A percentile compares a stretch with the other conserved stretches of the same genome.
Evolutionary conservation across 805 yeast genomes (phyloP).

Genomic region (Yarrowia sp.): DNA sequence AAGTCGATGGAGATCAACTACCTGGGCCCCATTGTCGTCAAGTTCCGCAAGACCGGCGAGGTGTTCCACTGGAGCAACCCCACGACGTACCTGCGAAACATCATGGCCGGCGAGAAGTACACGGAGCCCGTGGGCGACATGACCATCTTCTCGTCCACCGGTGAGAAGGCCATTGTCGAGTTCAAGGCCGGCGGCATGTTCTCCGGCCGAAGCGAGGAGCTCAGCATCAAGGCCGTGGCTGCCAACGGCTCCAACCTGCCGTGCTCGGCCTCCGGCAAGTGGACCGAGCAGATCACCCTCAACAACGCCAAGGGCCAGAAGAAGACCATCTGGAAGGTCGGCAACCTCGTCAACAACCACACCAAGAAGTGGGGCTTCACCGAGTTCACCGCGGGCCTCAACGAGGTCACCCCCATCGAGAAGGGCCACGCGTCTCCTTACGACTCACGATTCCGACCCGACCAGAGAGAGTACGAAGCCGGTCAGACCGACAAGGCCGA

Average conservation of each 20-base stretch:
- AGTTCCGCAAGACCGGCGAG: conserved; percentile 54
- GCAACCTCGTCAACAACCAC: conserved; percentile 57
- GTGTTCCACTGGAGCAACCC: conserved; percentile 79
- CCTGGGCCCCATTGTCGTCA: conserved; percentile 63
- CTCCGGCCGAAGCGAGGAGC: conserved; percentile 74
- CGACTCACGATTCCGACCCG: conserved; percentile 89
- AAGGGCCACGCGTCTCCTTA: conserved; percentile 67
- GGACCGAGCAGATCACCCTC: conserved; percentile 70
- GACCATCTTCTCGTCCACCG: conserved; percentile 65
- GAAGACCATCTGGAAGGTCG: conserved; percentile 64
- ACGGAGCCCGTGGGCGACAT: conserved; percentile 77
- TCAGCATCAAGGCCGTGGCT: conserved; percentile 40
- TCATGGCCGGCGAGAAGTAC: conserved; percentile 93
- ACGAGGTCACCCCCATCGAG: conserved; percentile 75
- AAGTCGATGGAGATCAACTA: conserved; percentile 82
- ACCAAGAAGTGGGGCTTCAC: conserved; percentile 81
- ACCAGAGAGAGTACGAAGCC: conserved; percentile 66
- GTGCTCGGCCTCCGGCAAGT: conserved; percentile 55
- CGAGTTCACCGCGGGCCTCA: conserved; percentile 73
- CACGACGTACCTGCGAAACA: conserved; percentile 73
- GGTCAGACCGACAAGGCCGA: conserved; percentile 76
- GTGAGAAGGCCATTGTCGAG: conserved; percentile 64
- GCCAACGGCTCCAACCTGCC: conserved; percentile 37
- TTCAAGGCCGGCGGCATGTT: conserved; percentile 85
- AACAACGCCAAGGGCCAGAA: conserved; percentile 39